Evolutionary conservation across 2,329 filamentous ascomycete genomes (phyloP).

Genomic region (Chaetomium olivaceum): DNA sequence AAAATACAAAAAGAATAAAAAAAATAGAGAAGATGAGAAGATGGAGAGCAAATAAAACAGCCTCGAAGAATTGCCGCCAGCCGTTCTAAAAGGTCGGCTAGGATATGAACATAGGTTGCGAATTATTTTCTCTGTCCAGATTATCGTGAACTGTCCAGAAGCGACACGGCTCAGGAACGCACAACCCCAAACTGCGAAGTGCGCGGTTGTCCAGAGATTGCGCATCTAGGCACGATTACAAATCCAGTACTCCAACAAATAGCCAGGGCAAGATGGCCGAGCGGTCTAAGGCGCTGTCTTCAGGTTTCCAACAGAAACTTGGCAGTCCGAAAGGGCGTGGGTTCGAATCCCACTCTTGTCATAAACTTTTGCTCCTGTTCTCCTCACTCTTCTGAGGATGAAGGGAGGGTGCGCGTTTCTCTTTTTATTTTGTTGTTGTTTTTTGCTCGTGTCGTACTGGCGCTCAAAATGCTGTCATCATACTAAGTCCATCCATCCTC

Average conservation of each 20-base stretch:
- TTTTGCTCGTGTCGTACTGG: not conserved
- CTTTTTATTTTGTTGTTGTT: no score
- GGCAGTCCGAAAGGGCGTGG: slow-evolving; percentile 28
- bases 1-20: not conserved
- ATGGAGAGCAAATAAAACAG: not conserved
- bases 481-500: not conserved
- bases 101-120: no score
- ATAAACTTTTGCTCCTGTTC: slow-evolving; percentile 19
- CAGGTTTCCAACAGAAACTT: slow-evolving; percentile 17
- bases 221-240: not conserved
- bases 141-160: no score
- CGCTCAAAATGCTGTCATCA: not conserved
- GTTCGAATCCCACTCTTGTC: slow-evolving; percentile 30
- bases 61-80: not conserved
- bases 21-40: not conserved
- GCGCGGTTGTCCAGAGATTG: not conserved
- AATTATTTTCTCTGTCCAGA: no score
- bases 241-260: not conserved
- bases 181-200: no score
- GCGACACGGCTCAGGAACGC: no score
- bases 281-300: slow-evolving; percentile 28
- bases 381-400: not conserved
- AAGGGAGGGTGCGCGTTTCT: not conserved
- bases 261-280: slow-evolving; percentile 27
- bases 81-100: not conserved